Conservation (phyloP, 441 rosid species). For the Lagerstroemia fauriei region DNA sequence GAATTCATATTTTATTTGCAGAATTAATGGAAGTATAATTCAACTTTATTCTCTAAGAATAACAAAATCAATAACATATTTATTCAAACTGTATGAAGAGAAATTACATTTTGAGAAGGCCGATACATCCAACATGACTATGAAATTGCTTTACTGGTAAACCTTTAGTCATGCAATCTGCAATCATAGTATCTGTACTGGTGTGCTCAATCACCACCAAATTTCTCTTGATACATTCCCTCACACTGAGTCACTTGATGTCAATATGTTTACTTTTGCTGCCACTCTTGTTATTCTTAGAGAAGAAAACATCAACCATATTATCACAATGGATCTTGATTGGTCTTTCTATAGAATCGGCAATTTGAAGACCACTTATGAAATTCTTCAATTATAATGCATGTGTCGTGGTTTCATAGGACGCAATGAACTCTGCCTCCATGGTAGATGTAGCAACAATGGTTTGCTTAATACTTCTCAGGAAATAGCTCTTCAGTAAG, state of each 20-base stretch:
- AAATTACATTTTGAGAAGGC: not conserved
- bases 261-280: not conserved
- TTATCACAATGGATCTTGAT: not conserved
- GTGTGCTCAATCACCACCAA: not conserved
- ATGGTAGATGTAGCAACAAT: slow-evolving; percentile 1
- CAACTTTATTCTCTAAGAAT: not conserved
- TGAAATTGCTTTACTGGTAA: not conserved
- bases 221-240: not conserved
- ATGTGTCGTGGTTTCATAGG: not conserved
- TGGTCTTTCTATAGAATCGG: not conserved
- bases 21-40: not conserved
- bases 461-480: not conserved
- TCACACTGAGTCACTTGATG: not conserved
- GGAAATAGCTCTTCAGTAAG: not conserved
- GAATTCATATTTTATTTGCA: not conserved
- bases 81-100: not conserved
- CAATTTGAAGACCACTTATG: not conserved
- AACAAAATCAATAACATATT: not conserved
- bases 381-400: slow-evolving; percentile 1
- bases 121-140: not conserved
- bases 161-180: not conserved
- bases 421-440: not conserved
- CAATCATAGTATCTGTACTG: not conserved
- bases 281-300: not conserved
- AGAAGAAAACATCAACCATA: not conserved